Evolutionary conservation across 352 stramenopile species (phyloP).

Genomic region (Globisporangium nagaii): DNA sequence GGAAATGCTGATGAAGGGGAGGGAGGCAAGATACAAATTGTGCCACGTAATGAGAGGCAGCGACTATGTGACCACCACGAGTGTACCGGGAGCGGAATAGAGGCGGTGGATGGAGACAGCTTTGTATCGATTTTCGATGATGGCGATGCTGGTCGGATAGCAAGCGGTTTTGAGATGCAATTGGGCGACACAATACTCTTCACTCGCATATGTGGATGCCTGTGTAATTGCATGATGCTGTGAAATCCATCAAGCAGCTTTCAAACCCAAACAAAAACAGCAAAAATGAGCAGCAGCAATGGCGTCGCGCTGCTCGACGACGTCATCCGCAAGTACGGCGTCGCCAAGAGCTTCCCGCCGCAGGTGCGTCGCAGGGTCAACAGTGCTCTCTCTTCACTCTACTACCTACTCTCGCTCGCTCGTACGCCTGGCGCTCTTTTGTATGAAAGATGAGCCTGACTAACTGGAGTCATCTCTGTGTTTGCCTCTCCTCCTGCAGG

Average conservation of each 20-base stretch:
- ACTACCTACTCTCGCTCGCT: background rate
- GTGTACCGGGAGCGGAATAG: too few relatives aligned
- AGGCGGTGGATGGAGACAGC: too few relatives aligned
- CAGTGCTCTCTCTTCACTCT: background rate
- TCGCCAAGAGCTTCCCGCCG: slow-evolving; percentile 55
- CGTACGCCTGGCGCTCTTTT: background rate
- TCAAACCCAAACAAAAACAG: background rate
- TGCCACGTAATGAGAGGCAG: background rate
- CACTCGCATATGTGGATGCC: background rate
- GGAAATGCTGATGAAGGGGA: background rate
- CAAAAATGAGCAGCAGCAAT: slow-evolving; percentile 8
- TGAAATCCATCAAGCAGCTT: too few relatives aligned
- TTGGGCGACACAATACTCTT: background rate
- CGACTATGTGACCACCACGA: too few relatives aligned
- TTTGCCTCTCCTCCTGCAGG: slow-evolving; percentile 11
- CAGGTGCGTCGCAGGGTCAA: slow-evolving; percentile 26
- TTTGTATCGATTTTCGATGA: too few relatives aligned
- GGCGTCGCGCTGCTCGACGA: slow-evolving; percentile 50
- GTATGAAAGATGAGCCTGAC: too few relatives aligned
- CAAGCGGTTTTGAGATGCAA: too few relatives aligned
- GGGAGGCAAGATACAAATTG: slow-evolving; percentile 2
- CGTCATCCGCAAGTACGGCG: slow-evolving; percentile 59
- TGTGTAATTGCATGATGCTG: slow-evolving; percentile 9
- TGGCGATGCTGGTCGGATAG: too few relatives aligned
- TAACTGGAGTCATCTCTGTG: background rate